Base-by-base conservation (phyloP, 1,284 basidiomycete species). In the Microbotryum violaceum region DNA sequence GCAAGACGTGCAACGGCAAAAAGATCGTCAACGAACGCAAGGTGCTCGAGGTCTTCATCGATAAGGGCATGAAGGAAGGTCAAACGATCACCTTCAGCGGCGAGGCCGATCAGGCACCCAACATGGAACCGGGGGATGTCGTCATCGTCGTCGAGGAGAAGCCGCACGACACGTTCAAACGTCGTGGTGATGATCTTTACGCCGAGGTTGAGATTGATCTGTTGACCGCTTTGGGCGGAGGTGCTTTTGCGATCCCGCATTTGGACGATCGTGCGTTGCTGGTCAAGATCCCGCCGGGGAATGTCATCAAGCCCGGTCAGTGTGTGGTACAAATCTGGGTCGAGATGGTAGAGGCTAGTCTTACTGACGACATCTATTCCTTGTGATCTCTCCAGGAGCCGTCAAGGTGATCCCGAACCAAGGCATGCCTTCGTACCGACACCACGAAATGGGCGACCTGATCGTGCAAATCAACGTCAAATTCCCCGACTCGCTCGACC, bases 41-140 rank as follows among this genome's bases (percentile, higher is more conserved):
- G 81, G 87, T 97, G 69, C 80, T 98, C 72, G 96, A 99, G 78
- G 96, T 98, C 29, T 91, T 97, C 76, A 90, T 99, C 82, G 96
- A 98, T 83, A 97, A 94, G 82, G 96, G 96, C 61, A 98, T 98
- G 96, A 91, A 91, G 79, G 87, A 88, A 61, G 96, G 96, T 37
- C 92, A 97, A 78, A 93, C 91, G 25, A 92, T 99, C 76, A 85
- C 84, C 61, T 99, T 98, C 79, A 77, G 82, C 62, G 94, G 96
- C 62, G 96, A 98, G 80, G 92, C 89, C 72, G 96, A 99, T 76
- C 94, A 99, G 77, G 85, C 90, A 7, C 94, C 96, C 6, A 86
- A 82, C 45, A 85, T 89, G 46, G 83, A 89, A 62, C 87, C 96
- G 1, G 96, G 96, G 70, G 96, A 99, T 71, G 96, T 99, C 21